Evolutionary conservation across 805 yeast genomes (phyloP).

Genomic region (Metschnikowia lachancei): DNA sequence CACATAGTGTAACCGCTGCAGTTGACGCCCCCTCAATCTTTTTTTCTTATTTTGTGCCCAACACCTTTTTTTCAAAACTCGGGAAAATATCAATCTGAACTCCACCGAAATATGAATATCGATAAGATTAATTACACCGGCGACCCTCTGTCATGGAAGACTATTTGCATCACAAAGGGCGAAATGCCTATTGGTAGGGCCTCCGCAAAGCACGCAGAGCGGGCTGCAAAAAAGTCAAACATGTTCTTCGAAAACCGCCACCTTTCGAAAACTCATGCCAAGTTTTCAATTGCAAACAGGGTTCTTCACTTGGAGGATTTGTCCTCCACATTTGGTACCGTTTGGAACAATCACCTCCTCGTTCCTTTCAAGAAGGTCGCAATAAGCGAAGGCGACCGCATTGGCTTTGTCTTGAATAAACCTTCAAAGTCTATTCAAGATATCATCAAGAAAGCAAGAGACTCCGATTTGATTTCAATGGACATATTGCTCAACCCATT

Average conservation of each 20-base stretch:
- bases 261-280: constrained; percentile 40
- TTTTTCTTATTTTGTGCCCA: background rate
- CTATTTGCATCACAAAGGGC: constrained; percentile 8
- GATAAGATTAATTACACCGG: background rate
- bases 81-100: background rate
- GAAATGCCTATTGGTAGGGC: constrained; percentile 26
- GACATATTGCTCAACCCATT: constrained; percentile 12
- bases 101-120: background rate
- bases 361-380: constrained; percentile 18
- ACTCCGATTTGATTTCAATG: constrained; percentile 7
- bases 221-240: constrained; percentile 29
- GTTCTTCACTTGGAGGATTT: constrained; percentile 28
- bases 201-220: constrained; percentile 26
- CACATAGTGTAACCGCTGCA: background rate
- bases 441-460: constrained; percentile 3
- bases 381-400: constrained; percentile 23
- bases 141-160: constrained; percentile 9
- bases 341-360: constrained; percentile 28
- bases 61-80: background rate
- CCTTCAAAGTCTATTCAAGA: constrained; percentile 23
- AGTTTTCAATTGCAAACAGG: constrained; percentile 20
- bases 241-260: constrained; percentile 35
- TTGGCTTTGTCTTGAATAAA: constrained; percentile 37
- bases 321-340: constrained; percentile 40
- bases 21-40: background rate